Conservation (phyloP, 192 early-diverging fungal species). For the Dimargaris verticillata region DNA sequence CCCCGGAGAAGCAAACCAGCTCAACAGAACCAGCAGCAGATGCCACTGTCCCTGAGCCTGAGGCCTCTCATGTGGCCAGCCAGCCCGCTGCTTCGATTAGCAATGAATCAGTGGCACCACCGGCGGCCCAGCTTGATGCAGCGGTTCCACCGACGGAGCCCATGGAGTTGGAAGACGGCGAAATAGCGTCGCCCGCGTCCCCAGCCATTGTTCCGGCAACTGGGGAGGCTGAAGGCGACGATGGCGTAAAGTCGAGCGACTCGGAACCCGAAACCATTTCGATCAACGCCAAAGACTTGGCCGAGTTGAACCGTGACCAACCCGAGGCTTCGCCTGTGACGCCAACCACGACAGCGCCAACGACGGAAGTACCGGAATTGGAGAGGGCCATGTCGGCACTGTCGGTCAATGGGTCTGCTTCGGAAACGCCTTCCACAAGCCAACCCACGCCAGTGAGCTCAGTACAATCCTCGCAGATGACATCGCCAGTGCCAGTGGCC, state of each 20-base stretch:
- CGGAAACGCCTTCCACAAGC: not conserved
- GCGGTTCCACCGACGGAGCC: constrained; percentile 10
- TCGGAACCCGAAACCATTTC: constrained; percentile 6
- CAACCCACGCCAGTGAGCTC: not conserved
- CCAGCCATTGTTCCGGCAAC: too few relatives aligned
- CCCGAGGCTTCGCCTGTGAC: constrained; percentile 9
- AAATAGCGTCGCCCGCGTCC: too few relatives aligned
- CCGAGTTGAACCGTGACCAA: constrained; percentile 7
- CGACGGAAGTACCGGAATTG: not conserved
- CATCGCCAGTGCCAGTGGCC: not conserved
- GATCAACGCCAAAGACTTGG: not conserved
- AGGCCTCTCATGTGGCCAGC: constrained; percentile 17
- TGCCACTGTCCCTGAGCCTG: constrained; percentile 13
- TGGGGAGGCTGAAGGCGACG: constrained; percentile 12
- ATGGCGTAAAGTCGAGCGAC: constrained; percentile 1
- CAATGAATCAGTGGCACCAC: constrained; percentile 19
- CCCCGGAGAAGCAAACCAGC: constrained; percentile 14
- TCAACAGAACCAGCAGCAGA: constrained; percentile 10
- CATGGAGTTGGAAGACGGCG: too few relatives aligned
- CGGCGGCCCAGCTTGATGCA: constrained; percentile 2
- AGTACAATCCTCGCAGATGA: not conserved
- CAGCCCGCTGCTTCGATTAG: constrained; percentile 18
- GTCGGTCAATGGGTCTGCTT: not conserved
- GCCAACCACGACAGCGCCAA: constrained; percentile 1
- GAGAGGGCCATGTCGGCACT: not conserved